Evolutionary conservation across 2,329 filamentous ascomycete species (phyloP).

Genomic region (Penicillium sp.): DNA sequence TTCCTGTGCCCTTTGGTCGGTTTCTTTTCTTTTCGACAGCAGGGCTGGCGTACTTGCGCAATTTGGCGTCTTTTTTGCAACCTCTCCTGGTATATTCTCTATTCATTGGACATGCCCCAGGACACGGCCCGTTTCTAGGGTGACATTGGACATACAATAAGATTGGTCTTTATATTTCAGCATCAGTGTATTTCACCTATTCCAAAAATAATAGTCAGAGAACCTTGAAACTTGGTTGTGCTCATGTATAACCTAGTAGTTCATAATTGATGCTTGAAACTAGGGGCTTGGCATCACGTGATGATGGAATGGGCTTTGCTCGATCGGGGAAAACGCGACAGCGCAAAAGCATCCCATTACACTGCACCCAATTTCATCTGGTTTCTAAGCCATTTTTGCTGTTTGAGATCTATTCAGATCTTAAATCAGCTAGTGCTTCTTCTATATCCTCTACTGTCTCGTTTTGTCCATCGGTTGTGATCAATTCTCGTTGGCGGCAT

Average conservation of each 20-base stretch:
- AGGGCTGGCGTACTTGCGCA: constrained; percentile 21
- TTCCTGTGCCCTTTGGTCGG: background rate
- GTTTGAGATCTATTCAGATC: background rate
- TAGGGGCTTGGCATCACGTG: constrained; percentile 24
- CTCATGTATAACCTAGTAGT: background rate
- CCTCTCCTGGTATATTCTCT: constrained; percentile 10
- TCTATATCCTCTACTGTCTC: background rate
- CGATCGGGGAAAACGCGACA: constrained; percentile 33
- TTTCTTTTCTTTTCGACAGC: constrained; percentile 12
- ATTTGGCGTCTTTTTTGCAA: constrained; percentile 11
- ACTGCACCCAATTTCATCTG: constrained; percentile 4
- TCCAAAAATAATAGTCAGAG: too few relatives aligned
- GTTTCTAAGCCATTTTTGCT: background rate
- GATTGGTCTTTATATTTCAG: background rate
- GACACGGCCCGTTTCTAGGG: background rate
- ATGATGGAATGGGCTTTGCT: constrained; percentile 29
- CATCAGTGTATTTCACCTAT: background rate
- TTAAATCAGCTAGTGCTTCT: background rate
- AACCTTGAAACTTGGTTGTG: too few relatives aligned
- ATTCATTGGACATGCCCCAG: constrained; percentile 6
- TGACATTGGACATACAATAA: constrained; percentile 10
- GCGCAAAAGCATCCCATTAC: constrained; percentile 23
- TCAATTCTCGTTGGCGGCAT: constrained; percentile 18
- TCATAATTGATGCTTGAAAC: constrained; percentile 7
- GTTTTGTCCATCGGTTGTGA: constrained; percentile 5